Evolutionary conservation across 2,329 filamentous ascomycete genomes (phyloP).

Genomic region (Xylariaceae sp.): DNA sequence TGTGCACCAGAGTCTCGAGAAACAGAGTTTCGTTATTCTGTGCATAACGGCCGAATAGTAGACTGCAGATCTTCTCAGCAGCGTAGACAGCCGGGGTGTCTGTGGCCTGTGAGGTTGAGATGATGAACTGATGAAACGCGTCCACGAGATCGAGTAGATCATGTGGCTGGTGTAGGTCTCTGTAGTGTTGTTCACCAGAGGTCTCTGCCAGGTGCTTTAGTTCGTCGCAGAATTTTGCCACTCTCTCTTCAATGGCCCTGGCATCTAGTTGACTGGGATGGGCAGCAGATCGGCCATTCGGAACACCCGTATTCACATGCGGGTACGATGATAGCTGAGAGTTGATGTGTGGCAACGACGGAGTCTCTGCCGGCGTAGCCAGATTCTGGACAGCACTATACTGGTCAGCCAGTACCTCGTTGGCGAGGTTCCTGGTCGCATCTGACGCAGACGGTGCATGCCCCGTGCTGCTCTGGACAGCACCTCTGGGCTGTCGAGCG

Average conservation of each 20-base stretch:
- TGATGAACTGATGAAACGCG: conserved; percentile 57
- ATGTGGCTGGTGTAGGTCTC: conserved; percentile 55
- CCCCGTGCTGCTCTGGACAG: conserved; percentile 50
- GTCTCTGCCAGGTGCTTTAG: conserved; percentile 50
- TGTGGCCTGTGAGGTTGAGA: conserved; percentile 58
- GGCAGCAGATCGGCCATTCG: conserved; percentile 48
- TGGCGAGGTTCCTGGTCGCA: conserved; percentile 57
- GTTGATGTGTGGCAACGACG: conserved; percentile 50
- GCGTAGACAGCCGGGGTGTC: conserved; percentile 58
- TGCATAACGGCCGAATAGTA: conserved; percentile 50
- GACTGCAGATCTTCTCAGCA: conserved; percentile 55
- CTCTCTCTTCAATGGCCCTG: conserved; percentile 49
- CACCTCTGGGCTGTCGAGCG: conserved; percentile 72
- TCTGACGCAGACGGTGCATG: conserved; percentile 58
- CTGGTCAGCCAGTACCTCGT: conserved; percentile 61
- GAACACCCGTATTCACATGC: conserved; percentile 45
- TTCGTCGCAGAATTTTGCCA: conserved; percentile 56
- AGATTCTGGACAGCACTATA: conserved; percentile 55
- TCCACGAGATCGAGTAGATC: conserved; percentile 60
- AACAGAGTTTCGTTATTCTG: conserved; percentile 48
- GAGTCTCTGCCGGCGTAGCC: conserved; percentile 57
- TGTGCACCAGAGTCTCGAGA: conserved; percentile 59
- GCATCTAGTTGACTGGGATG: conserved; percentile 48
- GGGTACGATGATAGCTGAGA: conserved; percentile 51
- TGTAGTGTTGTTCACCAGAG: conserved; percentile 57